Conservation (phyloP, 306 rosid species). For the Cyamopsis tetragonoloba region DNA sequence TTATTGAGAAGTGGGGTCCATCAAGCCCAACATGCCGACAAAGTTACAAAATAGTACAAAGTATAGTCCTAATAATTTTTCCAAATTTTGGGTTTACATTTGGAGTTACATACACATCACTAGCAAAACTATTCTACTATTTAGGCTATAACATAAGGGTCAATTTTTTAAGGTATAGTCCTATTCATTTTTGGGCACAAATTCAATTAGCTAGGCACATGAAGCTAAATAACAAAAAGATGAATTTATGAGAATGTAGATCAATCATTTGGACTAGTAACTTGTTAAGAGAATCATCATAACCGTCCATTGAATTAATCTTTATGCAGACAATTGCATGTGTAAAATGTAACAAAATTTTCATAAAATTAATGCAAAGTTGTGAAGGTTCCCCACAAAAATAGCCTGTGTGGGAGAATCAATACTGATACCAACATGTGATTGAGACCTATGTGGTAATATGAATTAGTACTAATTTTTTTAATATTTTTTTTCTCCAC, state of each 20-base stretch:
- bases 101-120: not conserved
- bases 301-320: conserved; percentile 18
- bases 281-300: conserved; percentile 29
- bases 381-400: conserved; percentile 27
- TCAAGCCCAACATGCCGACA: conserved; percentile 46
- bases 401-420: conserved; percentile 24
- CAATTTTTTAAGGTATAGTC: not conserved
- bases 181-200: conserved; percentile 28
- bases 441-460: conserved; percentile 27
- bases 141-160: not conserved
- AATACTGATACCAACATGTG: conserved; percentile 20
- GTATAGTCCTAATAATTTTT: not conserved
- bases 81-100: not conserved
- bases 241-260: conserved; percentile 13
- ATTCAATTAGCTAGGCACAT: not conserved
- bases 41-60: conserved; percentile 26
- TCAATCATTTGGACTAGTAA: conserved; percentile 25
- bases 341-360: conserved; percentile 16
- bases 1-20: conserved; percentile 34
- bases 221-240: conserved; percentile 28
- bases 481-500: too few relatives aligned
- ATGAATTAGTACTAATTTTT: conserved; percentile 12
- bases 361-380: conserved; percentile 30
- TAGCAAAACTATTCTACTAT: not conserved
- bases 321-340: conserved; percentile 19